A percentile compares a stretch with the other conserved stretches of the same genome.
Evolutionary conservation across 768 basidiomycete species (phyloP).

Genomic region (Mycena capillaripes): DNA sequence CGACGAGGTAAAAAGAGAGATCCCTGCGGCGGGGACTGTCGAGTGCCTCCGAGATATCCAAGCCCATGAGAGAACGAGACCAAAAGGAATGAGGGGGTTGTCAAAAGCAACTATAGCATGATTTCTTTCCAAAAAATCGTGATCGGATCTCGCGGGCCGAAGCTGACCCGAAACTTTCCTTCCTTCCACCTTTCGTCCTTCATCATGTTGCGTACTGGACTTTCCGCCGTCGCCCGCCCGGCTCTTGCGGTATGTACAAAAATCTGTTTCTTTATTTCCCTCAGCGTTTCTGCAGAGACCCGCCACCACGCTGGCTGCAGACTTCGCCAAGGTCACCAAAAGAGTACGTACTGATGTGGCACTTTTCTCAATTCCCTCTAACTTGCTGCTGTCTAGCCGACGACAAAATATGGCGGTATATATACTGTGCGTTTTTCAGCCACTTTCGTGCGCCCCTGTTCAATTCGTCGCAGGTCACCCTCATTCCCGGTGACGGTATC

Average conservation of each 20-base stretch:
- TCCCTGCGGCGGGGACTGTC: slow-evolving; percentile 53
- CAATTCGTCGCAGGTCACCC: slow-evolving; percentile 77
- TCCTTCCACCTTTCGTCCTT: slow-evolving; percentile 42
- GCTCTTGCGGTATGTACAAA: slow-evolving; percentile 62
- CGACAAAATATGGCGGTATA: slow-evolving; percentile 93
- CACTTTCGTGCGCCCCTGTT: slow-evolving; percentile 37
- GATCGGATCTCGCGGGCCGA: slow-evolving; percentile 27
- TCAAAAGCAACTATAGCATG: not conserved
- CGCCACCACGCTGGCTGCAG: slow-evolving; percentile 84
- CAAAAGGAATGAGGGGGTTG: not conserved
- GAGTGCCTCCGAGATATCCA: slow-evolving; percentile 57
- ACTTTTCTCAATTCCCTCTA: slow-evolving; percentile 15
- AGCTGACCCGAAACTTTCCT: slow-evolving; percentile 38
- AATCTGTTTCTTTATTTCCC: slow-evolving; percentile 5
- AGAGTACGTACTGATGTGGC: slow-evolving; percentile 61
- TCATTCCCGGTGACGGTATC: slow-evolving; percentile 98
- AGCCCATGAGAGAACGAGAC: slow-evolving; percentile 33
- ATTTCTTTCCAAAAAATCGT: not conserved
- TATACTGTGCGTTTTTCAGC: slow-evolving; percentile 76
- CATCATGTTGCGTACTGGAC: slow-evolving; percentile 76
- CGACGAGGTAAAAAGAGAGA: slow-evolving; percentile 70
- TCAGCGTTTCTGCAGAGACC: slow-evolving; percentile 61
- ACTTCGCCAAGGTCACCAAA: slow-evolving; percentile 81
- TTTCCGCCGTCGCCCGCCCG: slow-evolving; percentile 71
- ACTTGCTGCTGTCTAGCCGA: slow-evolving; percentile 61